Conservation (phyloP, 495 filamentous ascomycete genomes). For the Podospora comata region DNA sequence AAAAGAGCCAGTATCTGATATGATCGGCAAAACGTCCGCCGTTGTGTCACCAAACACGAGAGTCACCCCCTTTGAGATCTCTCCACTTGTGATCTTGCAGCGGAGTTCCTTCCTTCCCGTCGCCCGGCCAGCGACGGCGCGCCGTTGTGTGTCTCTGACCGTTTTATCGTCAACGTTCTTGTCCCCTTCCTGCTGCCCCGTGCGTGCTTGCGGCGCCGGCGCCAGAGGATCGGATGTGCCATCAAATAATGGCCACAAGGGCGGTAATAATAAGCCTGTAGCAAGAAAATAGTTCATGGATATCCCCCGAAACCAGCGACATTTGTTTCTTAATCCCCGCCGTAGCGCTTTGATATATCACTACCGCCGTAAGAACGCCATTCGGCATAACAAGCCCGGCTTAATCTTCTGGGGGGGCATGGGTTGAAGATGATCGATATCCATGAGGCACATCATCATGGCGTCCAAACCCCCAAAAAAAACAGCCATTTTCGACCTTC, state of each 20-base stretch:
- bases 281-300: background rate
- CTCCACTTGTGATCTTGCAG: slow-evolving; percentile 9
- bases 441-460: background rate
- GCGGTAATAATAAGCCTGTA: slow-evolving; percentile 7
- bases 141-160: background rate
- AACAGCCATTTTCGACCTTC: background rate
- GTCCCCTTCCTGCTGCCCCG: too few relatives aligned
- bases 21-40: background rate
- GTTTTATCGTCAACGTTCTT: background rate
- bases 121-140: background rate
- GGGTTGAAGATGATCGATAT: background rate
- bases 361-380: background rate
- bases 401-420: background rate
- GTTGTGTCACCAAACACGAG: background rate
- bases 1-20: too few relatives aligned
- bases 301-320: background rate
- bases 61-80: background rate
- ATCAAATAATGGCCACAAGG: too few relatives aligned
- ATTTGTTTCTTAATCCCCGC: background rate
- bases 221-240: too few relatives aligned
- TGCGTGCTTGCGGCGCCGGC: too few relatives aligned
- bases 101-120: background rate
- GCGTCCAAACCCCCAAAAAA: background rate
- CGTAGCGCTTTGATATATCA: slow-evolving; percentile 1
- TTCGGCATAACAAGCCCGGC: background rate